Conservation (phyloP, 176 grass and related monocot genomes). For the Aegilops tauschii region DNA sequence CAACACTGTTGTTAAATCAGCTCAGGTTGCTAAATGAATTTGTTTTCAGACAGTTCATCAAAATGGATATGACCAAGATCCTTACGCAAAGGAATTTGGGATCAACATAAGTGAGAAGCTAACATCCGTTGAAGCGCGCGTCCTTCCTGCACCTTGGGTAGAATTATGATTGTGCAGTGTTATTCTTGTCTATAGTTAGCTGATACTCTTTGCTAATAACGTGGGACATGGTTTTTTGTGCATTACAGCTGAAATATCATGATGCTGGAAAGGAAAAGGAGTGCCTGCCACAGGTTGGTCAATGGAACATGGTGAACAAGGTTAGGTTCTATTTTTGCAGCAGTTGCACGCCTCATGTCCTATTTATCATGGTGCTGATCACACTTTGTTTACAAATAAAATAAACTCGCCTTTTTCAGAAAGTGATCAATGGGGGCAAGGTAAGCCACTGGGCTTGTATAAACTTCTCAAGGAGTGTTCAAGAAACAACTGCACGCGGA, state of each 20-base stretch:
- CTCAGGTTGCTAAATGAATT: slow-evolving; percentile 13
- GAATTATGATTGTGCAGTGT: background rate
- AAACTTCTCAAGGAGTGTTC: slow-evolving; percentile 95
- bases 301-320: slow-evolving; percentile 99
- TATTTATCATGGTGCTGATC: background rate
- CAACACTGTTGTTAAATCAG: background rate
- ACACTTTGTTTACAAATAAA: background rate
- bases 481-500: slow-evolving; percentile 88
- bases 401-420: slow-evolving; percentile 45
- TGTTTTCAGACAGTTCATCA: slow-evolving; percentile 91
- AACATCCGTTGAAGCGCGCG: slow-evolving; percentile 91
- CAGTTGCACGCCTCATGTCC: background rate
- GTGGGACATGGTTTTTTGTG: background rate
- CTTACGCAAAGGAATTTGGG: slow-evolving; percentile 97
- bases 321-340: slow-evolving; percentile 29
- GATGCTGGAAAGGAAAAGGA: slow-evolving; percentile 98
- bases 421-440: slow-evolving; percentile 93
- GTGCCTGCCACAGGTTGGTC: slow-evolving; percentile 96
- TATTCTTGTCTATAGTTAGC: background rate
- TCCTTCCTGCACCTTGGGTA: slow-evolving; percentile 99
- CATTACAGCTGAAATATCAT: slow-evolving; percentile 85
- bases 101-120: slow-evolving; percentile 97
- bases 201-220: background rate
- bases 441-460: slow-evolving; percentile 98
- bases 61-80: slow-evolving; percentile 94